Evolutionary conservation across 164 flowering plant genomes (phyloP).

Genomic region (Houttuynia cordata): DNA sequence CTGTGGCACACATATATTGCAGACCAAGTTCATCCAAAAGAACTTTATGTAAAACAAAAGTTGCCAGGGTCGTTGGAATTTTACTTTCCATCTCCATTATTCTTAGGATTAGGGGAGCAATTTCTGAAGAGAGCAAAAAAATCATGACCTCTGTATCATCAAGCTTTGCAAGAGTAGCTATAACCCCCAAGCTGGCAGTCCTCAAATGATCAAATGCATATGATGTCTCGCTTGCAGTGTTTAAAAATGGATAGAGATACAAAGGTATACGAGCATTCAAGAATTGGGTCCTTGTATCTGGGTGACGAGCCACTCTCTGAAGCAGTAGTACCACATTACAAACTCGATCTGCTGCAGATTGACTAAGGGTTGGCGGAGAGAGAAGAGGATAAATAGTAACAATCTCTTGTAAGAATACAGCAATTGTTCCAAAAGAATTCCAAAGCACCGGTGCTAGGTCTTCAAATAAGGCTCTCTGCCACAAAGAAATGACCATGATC

Average conservation of each 20-base stretch:
- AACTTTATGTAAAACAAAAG: slow-evolving; percentile 82
- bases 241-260: slow-evolving; percentile 85
- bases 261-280: slow-evolving; percentile 89
- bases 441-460: slow-evolving; percentile 80
- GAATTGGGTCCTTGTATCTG: slow-evolving; percentile 58
- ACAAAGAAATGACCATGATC: slow-evolving; percentile 7
- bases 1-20: slow-evolving; percentile 77
- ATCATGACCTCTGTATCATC: slow-evolving; percentile 83
- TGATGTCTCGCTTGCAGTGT: slow-evolving; percentile 72
- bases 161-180: slow-evolving; percentile 91
- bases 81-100: slow-evolving; percentile 94
- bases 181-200: slow-evolving; percentile 91
- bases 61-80: slow-evolving; percentile 76
- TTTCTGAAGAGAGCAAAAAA: slow-evolving; percentile 66
- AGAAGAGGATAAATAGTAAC: slow-evolving; percentile 72
- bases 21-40: slow-evolving; percentile 80
- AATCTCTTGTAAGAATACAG: slow-evolving; percentile 83
- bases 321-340: slow-evolving; percentile 93
- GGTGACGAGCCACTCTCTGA: slow-evolving; percentile 87
- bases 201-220: slow-evolving; percentile 92
- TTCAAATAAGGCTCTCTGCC: slow-evolving; percentile 74
- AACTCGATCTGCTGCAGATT: slow-evolving; percentile 70
- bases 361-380: slow-evolving; percentile 68
- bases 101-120: slow-evolving; percentile 24
- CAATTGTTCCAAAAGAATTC: slow-evolving; percentile 85